A percentile compares a stretch with the other conserved stretches of the same genome.
These are phyloP conservation scores for Claviceps quebecensis DNA, from an alignment of 2,329 filamentous ascomycete genomes.

Conservation along the genomic window DNA sequence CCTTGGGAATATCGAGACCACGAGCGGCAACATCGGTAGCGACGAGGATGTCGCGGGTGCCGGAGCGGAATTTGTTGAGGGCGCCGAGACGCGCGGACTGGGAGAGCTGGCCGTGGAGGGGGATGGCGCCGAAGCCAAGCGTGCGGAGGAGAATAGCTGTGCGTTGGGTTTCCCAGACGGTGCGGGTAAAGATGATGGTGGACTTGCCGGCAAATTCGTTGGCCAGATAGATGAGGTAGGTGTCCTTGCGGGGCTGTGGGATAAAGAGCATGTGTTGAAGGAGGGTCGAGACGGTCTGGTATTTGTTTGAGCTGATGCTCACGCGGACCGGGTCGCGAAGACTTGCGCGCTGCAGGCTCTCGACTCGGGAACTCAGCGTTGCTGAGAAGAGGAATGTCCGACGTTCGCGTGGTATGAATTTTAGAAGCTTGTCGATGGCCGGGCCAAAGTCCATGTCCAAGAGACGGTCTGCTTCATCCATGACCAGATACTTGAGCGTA, in stretches of 20 bases:
- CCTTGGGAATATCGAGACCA: conserved; percentile 84
- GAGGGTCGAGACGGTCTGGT: conserved; percentile 82
- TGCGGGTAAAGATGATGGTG: conserved; percentile 81
- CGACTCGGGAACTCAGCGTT: conserved; percentile 87
- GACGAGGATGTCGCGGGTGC: conserved; percentile 72
- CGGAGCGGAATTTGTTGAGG: conserved; percentile 75
- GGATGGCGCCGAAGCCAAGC: conserved; percentile 81
- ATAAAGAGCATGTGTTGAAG: conserved; percentile 79
- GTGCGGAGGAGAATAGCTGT: conserved; percentile 69
- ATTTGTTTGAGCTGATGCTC: conserved; percentile 67
- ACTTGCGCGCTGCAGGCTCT: conserved; percentile 79
- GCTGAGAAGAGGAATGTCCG: conserved; percentile 86
- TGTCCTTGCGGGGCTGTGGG: conserved; percentile 76
- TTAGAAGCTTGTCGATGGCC: conserved; percentile 83
- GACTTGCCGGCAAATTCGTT: conserved; percentile 81
- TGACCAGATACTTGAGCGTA: conserved; percentile 73
- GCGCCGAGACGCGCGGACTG: conserved; percentile 79
- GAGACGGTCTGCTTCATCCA: conserved; percentile 87
- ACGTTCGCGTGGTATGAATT: conserved; percentile 65
- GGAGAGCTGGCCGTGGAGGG: conserved; percentile 80
- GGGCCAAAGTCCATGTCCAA: conserved; percentile 91
- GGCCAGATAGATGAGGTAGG: conserved; percentile 72
- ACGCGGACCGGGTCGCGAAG: conserved; percentile 74
- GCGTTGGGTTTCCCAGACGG: conserved; percentile 80
- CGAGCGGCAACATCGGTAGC: conserved; percentile 89